Base-by-base conservation (phyloP, 2,329 filamentous ascomycete genomes). In the Alternaria arbusti region DNA sequence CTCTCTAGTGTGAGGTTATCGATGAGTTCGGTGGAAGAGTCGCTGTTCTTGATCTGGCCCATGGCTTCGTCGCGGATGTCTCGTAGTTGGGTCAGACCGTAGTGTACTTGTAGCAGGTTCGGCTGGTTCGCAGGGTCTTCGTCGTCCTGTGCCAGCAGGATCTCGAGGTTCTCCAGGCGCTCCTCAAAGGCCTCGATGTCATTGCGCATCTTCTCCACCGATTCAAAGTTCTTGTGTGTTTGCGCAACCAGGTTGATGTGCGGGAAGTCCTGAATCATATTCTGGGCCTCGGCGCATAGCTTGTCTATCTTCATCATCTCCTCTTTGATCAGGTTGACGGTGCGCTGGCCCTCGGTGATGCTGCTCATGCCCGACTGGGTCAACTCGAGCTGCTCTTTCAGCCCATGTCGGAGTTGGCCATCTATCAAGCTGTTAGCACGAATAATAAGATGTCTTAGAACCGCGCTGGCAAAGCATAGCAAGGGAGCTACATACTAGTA, bases 271-370 rank as follows among this genome's bases (percentile, higher is more conserved):
- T 92, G 90, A 75, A 99, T 97, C 89, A 97, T 97, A 78, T 93
- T 93, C 84, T 98, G 95, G 58, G 94, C 94, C 82, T 99, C 96
- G 67, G 94, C 94, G 83, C 96, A 99, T 68, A 99, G 88, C 82
- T 93, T 94, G 84, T 99, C 96, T 75, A 99, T 98, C 82, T 95
- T 96, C 86, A 96, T 94, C 89, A 99, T 96, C 84, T 99, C 96
- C 70, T 98, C 95, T 81, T 97, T 97, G 82, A 97, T 97, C 73
- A 91, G 88, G 77, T 93, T 91, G 36, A 99, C 92, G 65, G 93
- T 93, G 80, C 94, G 92, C 81, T 98, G 94, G 60, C 94, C 94
- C 77, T 97, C 94, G 47, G 88, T 89, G 69, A 99, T 90, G 66
- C 92, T 92, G 69, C 84, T 91, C 90, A 99, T 97, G 79, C 96